phyloP scores from a whole-genome alignment of 148 eudicot genomes.

The Arbutus unedo region DNA sequence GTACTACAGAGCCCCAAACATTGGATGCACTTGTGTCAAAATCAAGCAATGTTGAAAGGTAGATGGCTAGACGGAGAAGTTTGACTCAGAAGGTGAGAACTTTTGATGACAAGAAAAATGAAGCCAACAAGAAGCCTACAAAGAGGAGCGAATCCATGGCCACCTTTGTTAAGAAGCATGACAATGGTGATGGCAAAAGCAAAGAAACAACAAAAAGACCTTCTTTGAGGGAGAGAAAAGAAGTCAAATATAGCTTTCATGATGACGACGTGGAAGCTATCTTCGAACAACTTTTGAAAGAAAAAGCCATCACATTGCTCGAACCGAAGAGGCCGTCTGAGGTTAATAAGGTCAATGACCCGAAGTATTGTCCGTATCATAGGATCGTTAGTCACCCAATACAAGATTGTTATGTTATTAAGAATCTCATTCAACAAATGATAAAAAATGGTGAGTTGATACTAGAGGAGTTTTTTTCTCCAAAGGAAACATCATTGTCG shows the following conservation, averaged over 20 bases:
- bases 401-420: not conserved
- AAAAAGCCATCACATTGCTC: not conserved
- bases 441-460: not conserved
- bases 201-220: not conserved
- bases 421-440: not conserved
- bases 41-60: not conserved
- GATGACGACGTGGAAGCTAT: conserved; percentile 2
- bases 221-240: too few relatives aligned
- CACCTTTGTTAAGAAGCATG: not conserved
- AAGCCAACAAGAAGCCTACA: too few relatives aligned
- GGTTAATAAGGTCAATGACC: not conserved
- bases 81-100: not conserved
- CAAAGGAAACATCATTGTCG: not conserved
- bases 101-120: not conserved
- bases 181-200: not conserved
- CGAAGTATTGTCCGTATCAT: not conserved
- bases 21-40: not conserved
- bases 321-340: not conserved
- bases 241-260: not conserved
- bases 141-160: not conserved
- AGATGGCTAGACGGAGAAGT: not conserved
- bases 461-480: not conserved
- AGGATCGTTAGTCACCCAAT: not conserved
- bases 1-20: not conserved
- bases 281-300: not conserved